Conservation (phyloP, 306 rosid genomes). For the Cercis canadensis region DNA sequence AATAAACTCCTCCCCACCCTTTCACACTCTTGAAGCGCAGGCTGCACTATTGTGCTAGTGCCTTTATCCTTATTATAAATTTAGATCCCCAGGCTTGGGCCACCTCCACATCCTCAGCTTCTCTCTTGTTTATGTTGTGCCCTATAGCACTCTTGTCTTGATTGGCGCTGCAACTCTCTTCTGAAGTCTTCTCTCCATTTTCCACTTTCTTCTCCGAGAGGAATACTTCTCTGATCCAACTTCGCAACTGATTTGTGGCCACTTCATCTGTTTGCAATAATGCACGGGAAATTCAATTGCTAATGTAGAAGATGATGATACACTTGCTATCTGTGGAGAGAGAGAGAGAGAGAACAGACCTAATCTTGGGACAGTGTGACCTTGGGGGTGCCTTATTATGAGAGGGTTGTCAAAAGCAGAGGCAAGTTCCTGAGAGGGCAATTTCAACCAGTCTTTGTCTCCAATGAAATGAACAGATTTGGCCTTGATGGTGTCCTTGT, state of each 20-base stretch:
- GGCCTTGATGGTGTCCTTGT: constrained; percentile 64
- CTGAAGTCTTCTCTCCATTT: constrained; percentile 40
- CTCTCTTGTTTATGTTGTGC: constrained; percentile 26
- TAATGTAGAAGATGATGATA: neutral
- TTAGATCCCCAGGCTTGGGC: constrained; percentile 29
- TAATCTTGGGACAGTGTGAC: constrained; percentile 86
- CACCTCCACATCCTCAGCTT: constrained; percentile 30
- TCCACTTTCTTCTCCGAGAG: constrained; percentile 19
- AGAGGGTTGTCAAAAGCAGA: constrained; percentile 68
- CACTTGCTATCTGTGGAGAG: neutral
- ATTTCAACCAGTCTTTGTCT: constrained; percentile 83
- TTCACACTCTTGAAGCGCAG: no score
- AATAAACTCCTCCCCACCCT: no score
- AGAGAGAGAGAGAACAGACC: constrained; percentile 46
- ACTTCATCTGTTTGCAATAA: constrained; percentile 60
- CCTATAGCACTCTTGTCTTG: constrained; percentile 29
- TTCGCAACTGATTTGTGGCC: constrained; percentile 44
- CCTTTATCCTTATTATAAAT: neutral
- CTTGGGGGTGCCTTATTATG: constrained; percentile 84
- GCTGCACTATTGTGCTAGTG: no score
- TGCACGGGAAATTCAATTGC: constrained; percentile 24
- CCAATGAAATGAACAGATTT: constrained; percentile 87
- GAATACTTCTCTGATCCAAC: constrained; percentile 48
- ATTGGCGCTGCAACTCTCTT: constrained; percentile 32
- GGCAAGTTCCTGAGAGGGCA: constrained; percentile 79